Percentiles rank a stretch among this genome's conserved stretches.
Evolutionary conservation across 192 early-diverging fungal genomes (phyloP).

Genomic region (Podila horticola): DNA sequence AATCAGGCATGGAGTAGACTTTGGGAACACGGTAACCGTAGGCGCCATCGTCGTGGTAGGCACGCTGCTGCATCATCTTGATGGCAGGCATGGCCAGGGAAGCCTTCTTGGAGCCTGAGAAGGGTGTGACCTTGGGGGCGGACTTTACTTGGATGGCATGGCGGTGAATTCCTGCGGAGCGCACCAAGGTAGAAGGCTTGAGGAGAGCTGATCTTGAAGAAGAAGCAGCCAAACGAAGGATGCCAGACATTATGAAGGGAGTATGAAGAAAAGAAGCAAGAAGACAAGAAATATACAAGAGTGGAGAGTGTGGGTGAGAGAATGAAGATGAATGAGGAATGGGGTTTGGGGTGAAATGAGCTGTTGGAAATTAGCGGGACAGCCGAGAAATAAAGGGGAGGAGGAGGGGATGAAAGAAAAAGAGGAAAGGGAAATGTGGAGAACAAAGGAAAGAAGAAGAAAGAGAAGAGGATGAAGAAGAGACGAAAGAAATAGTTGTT

Average conservation of each 20-base stretch:
- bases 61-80: slow-evolving; percentile 28
- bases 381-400: slow-evolving; percentile 1
- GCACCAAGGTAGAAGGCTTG: slow-evolving; percentile 21
- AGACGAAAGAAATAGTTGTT: background rate
- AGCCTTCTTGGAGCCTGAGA: slow-evolving; percentile 3
- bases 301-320: background rate
- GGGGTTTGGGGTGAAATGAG: background rate
- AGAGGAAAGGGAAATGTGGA: background rate
- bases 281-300: background rate
- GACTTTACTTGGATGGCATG: slow-evolving; percentile 21
- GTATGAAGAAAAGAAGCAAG: too few relatives aligned
- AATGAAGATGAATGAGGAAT: background rate
- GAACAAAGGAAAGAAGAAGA: slow-evolving; percentile 3
- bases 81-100: slow-evolving; percentile 8
- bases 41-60: slow-evolving; percentile 83
- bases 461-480: background rate
- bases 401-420: background rate
- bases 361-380: background rate
- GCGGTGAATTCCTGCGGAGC: slow-evolving; percentile 41
- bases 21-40: slow-evolving; percentile 91
- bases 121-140: slow-evolving; percentile 7
- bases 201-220: slow-evolving; percentile 21
- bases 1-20: slow-evolving; percentile 77
- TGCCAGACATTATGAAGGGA: slow-evolving; percentile 40
- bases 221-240: slow-evolving; percentile 40